These are phyloP conservation scores for Podospora appendiculata DNA, from an alignment of 495 filamentous ascomycete species.

Conservation along the genomic window DNA sequence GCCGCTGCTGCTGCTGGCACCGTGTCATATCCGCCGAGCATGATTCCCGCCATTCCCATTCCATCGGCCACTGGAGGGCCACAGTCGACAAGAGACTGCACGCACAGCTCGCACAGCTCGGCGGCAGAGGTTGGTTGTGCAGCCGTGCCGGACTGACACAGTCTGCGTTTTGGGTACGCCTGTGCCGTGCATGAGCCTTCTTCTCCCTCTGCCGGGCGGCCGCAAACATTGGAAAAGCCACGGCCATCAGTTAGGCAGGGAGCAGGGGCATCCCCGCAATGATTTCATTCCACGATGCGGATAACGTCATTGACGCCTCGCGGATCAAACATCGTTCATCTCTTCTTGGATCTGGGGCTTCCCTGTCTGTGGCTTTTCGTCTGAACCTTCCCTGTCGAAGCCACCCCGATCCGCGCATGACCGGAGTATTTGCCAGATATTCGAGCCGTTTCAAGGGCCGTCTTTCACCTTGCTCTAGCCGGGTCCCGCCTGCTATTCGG, in stretches of 20 bases:
- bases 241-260: conserved; percentile 13
- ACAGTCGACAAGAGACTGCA: conserved; percentile 1
- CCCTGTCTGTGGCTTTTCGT: conserved; percentile 5
- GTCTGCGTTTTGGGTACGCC: conserved; percentile 21
- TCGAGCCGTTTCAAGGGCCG: conserved; percentile 17
- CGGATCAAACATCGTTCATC: conserved; percentile 23
- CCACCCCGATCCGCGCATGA: conserved; percentile 8
- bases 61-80: conserved; percentile 3
- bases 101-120: conserved; percentile 1
- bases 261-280: conserved; percentile 25
- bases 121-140: conserved; percentile 8
- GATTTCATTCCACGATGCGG: conserved; percentile 14
- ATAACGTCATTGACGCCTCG: conserved; percentile 17
- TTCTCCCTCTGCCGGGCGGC: background rate
- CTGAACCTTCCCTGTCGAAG: conserved; percentile 12
- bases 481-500: background rate
- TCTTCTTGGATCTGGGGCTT: conserved; percentile 10
- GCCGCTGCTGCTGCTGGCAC: background rate
- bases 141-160: conserved; percentile 21
- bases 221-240: conserved; percentile 14
- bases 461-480: background rate
- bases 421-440: conserved; percentile 11
- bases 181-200: conserved; percentile 20
- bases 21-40: conserved; percentile 1
- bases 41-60: conserved; percentile 9